phyloP scores from a whole-genome alignment of 192 early-diverging fungal species.

The Lobosporangium transversale region DNA sequence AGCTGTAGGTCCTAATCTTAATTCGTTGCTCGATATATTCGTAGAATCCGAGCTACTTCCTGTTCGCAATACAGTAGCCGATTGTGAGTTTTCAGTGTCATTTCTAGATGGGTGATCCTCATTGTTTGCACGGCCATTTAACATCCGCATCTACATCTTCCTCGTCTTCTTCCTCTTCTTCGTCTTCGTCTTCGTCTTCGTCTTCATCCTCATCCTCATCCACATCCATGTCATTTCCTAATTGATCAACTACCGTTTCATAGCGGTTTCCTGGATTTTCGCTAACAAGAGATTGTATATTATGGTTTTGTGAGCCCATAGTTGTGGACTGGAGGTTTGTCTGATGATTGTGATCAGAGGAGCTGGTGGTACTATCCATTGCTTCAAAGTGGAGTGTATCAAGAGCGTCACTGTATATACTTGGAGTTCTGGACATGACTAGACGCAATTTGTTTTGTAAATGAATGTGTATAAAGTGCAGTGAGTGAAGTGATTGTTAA shows the following conservation, averaged over 20 bases:
- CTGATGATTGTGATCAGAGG: too few species aligned
- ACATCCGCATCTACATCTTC: background rate
- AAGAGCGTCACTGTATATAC: constrained; percentile 41
- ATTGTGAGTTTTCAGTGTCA: background rate
- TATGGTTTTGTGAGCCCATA: too few species aligned
- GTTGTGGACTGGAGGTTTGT: too few species aligned
- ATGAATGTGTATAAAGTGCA: background rate
- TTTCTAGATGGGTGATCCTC: too few species aligned
- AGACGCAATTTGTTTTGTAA: background rate
- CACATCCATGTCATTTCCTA: constrained; percentile 16
- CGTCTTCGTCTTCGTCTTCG: too few species aligned
- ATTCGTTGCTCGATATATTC: background rate
- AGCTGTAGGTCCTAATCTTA: background rate
- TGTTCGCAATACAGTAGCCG: background rate
- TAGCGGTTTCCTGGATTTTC: background rate
- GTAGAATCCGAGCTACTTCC: background rate
- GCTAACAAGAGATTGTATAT: too few species aligned
- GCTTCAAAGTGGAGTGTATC: constrained; percentile 18
- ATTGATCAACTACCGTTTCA: background rate
- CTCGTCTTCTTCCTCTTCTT: constrained; percentile 16
- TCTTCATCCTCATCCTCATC: too few species aligned
- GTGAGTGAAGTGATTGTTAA: background rate
- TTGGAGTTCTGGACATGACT: constrained; percentile 27
- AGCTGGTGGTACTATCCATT: constrained; percentile 1
- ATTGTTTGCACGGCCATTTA: background rate